Base-by-base conservation (phyloP, 805 yeast species). In the Candida glaebosa region DNA sequence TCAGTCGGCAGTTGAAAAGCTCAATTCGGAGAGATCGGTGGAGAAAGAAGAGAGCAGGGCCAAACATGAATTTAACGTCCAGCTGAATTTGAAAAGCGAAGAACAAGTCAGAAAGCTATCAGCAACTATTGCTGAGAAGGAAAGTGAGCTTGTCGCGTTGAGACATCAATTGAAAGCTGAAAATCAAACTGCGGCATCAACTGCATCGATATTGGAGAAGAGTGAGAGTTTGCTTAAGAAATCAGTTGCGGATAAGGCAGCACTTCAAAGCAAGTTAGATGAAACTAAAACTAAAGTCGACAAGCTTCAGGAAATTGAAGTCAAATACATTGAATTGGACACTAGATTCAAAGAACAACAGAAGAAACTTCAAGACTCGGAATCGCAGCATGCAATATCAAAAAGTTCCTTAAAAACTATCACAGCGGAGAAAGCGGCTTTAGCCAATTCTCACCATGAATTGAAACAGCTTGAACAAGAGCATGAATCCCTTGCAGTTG, bases 101-200 rank as follows among this genome's bases (percentile, higher is more conserved):
- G 31, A 28, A 10, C 9, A 7, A 31, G 18, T 14, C 12, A 22
- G 14, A 7, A 35, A 24, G 6, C 17, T 22, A 35, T 31, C n/a
- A 24, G 15, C 6, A 7, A 22, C 24, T 8, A 10, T 37, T 18
- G 34, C 44, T 30, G 22, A 41, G 25, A 40, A 53, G 42, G 22
- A 48, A 42, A 19, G 47, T 7, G 54, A 51, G 14, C 31, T 56
- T 4, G 47, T 44, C 5, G 20, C 40, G 2, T 25, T 49, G 4
- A 45, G 39, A 2, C 5, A 16, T 32, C 22, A 32, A 32, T 32
- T 32, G 35, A 30, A 30, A 30, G 33, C 8, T 30, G 16, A 34
- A 25, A 14, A 10, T 8, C n/a, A 17, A 16, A 36, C 3, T 16
- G 14, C 12, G 15, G 16, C 31, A 22, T 6, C 6, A 22, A 28